Conservation (phyloP, 2,329 filamentous ascomycete genomes). For the Blumeria hordei region DNA sequence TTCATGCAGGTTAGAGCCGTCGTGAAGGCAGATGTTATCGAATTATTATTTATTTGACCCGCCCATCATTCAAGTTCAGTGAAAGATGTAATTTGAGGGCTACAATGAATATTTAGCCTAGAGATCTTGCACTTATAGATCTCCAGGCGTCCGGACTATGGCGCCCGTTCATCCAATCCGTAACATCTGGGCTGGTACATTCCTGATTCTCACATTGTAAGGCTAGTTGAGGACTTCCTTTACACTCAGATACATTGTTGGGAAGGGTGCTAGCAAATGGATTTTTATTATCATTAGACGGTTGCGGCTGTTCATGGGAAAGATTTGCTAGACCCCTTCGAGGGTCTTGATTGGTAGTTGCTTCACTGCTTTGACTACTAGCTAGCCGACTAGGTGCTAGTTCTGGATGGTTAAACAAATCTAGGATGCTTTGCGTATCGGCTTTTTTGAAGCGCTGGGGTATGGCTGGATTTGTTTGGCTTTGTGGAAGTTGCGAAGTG, state of each 20-base stretch:
- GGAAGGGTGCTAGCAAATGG: conserved; percentile 10
- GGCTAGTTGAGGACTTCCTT: conserved; percentile 1
- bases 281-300: conserved; percentile 11
- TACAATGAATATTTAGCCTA: conserved; percentile 8
- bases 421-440: conserved; percentile 53
- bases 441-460: conserved; percentile 24
- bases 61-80: no score
- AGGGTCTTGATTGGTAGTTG: not conserved
- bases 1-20: no score
- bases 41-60: no score
- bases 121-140: conserved; percentile 24
- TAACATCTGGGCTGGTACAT: conserved; percentile 28
- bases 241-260: conserved; percentile 1
- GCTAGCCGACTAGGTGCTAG: conserved; percentile 9
- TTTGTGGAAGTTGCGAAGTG: conserved; percentile 11
- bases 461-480: conserved; percentile 16
- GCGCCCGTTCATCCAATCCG: conserved; percentile 38
- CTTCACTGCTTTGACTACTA: conserved; percentile 6
- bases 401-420: conserved; percentile 35
- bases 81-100: no score
- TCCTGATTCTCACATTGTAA: conserved; percentile 30
- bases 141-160: conserved; percentile 65
- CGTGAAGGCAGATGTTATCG: no score
- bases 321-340: not conserved
- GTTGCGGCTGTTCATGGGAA: no score